Base-by-base conservation (phyloP, 805 yeast genomes). In the Hanseniaspora thailandica region DNA sequence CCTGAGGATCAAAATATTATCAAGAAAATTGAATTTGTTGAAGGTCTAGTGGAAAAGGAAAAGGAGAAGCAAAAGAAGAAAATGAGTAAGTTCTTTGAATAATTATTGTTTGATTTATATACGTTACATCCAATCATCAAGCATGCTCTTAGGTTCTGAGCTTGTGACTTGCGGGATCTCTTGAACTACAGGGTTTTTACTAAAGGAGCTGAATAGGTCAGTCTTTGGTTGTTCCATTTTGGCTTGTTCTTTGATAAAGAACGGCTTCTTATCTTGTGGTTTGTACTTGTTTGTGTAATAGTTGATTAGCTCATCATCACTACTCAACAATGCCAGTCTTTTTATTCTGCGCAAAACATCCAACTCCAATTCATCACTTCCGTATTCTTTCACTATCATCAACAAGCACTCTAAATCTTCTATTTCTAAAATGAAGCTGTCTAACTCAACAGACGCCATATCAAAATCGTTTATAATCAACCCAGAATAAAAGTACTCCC, bases 51-150 rank as follows among this genome's bases (percentile, higher is more conserved):
- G 2, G 71, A 72, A 25, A 66, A 69, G 33, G 65, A 68, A 36
- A 80, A 76, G 61, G 69, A 71, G 38, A 71, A 69, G 15, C 81
- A 80, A 56, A 76, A 72, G 61, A 73, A 74, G 47, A 77, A 72
- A 55, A 76, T 78, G 57, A 74, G 86, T 17, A 82, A 79, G 62
- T 84, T 84, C 63, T 84, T 84, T 60, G 65, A 66, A 28, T 64
- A 31, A 45, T 7, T 38, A 25, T 44, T 34, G 4, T 25, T 23
- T 41, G 9, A 28, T 34, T 43, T 12, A 8, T 25, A 35, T 25
- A 7, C 15, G 7, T 26, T 60, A 66, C 66, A 66, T 62, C 59
- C 66, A 66, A 49, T 63, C 68, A 54, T 66, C 69, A 15, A 66
- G 55, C 26, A 66, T 45, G 57, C 59, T 66, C 45, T 60, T 60